These are phyloP conservation scores for Phaseolus lunatus DNA, from an alignment of 306 rosid species.

Conservation along the genomic window DNA sequence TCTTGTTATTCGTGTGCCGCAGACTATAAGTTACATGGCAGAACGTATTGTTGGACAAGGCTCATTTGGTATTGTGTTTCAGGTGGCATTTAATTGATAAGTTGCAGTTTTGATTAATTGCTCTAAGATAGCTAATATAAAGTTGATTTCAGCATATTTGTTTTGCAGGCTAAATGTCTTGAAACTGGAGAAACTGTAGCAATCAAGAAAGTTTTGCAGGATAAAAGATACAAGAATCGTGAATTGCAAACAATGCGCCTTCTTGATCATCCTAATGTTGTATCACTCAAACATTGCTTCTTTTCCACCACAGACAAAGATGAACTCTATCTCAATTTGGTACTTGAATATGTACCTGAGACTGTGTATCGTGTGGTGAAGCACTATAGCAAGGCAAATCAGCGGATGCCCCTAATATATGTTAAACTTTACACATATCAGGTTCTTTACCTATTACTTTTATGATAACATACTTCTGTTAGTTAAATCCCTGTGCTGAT, in stretches of 20 bases:
- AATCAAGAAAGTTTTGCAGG: conserved; percentile 14
- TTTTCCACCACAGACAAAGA: conserved; percentile 74
- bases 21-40: conserved; percentile 82
- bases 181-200: conserved; percentile 55
- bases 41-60: conserved; percentile 81
- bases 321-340: conserved; percentile 78
- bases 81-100: conserved; percentile 50
- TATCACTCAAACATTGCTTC: conserved; percentile 77
- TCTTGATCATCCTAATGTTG: conserved; percentile 77
- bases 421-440: conserved; percentile 76
- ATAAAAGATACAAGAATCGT: conserved; percentile 57
- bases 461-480: neutral
- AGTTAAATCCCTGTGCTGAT: neutral
- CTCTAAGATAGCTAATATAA: neutral
- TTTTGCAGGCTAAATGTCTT: conserved; percentile 72
- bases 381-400: conserved; percentile 75
- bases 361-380: conserved; percentile 72
- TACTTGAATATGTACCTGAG: conserved; percentile 40
- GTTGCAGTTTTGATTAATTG: conserved; percentile 9
- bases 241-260: conserved; percentile 85
- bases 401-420: conserved; percentile 76
- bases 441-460: conserved; percentile 50
- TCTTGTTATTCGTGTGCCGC: conserved; percentile 33
- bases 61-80: conserved; percentile 77
- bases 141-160: conserved; percentile 9